Conservation (phyloP, 768 basidiomycete species). For the Boletus pseudopeckii region DNA sequence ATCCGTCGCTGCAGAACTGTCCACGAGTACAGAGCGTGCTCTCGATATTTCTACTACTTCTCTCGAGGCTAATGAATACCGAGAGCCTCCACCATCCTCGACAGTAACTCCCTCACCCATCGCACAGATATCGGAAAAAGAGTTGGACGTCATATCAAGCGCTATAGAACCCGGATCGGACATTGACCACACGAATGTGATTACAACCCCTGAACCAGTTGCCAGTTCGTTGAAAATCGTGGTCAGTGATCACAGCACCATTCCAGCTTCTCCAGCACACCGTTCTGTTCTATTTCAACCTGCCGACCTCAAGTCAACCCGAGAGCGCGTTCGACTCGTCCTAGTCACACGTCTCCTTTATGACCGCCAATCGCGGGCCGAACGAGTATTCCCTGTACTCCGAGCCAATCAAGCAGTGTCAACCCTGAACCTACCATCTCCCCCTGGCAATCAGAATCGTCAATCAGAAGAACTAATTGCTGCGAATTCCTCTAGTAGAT, state of each 20-base stretch:
- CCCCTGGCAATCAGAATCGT: slow-evolving; percentile 37
- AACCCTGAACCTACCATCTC: slow-evolving; percentile 26
- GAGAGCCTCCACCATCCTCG: slow-evolving; percentile 9
- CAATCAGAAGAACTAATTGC: slow-evolving; percentile 48
- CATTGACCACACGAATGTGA: slow-evolving; percentile 9
- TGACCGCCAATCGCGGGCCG: slow-evolving; percentile 59
- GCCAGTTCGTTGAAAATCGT: slow-evolving; percentile 24
- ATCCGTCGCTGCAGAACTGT: slow-evolving; percentile 1
- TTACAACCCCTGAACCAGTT: slow-evolving; percentile 6
- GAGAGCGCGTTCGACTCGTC: slow-evolving; percentile 61
- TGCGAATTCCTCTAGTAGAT: slow-evolving; percentile 34
- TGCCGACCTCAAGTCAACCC: slow-evolving; percentile 37
- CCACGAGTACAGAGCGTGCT: slow-evolving; percentile 9
- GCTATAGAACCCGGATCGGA: slow-evolving; percentile 4
- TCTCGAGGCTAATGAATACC: slow-evolving; percentile 4
- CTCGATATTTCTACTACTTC: slow-evolving; percentile 8
- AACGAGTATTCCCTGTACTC: slow-evolving; percentile 62
- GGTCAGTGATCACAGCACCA: slow-evolving; percentile 27
- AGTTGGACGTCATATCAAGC: slow-evolving; percentile 9
- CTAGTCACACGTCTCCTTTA: slow-evolving; percentile 58
- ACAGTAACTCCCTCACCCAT: slow-evolving; percentile 12
- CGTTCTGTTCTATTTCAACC: slow-evolving; percentile 12
- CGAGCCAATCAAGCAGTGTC: slow-evolving; percentile 53
- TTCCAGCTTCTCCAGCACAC: slow-evolving; percentile 6
- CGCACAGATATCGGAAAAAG: slow-evolving; percentile 15